These are phyloP conservation scores for Ceratorhiza oryzae-sativae DNA, from an alignment of 1,284 basidiomycete species.

Conservation along the genomic window DNA sequence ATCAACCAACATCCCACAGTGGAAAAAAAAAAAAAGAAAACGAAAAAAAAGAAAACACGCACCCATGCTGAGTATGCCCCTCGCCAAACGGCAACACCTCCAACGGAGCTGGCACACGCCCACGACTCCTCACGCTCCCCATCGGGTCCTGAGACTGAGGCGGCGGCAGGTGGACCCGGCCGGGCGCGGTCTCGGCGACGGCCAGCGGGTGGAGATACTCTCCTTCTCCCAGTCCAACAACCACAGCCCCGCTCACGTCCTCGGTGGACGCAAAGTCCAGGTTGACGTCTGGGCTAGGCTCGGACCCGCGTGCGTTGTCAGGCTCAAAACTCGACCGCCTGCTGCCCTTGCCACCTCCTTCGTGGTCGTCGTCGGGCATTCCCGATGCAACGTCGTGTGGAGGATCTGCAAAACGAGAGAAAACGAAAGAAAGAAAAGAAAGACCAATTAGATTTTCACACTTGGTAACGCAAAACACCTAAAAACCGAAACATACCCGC, in stretches of 20 bases:
- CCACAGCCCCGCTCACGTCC: background rate
- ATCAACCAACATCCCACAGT: constrained; percentile 11
- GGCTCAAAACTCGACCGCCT: background rate
- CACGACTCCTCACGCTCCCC: constrained; percentile 35
- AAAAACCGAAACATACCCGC: background rate
- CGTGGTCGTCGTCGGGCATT: background rate
- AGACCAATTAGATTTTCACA: too few relatives aligned
- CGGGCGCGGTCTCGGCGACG: constrained; percentile 24
- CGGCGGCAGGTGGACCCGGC: background rate
- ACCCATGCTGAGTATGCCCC: background rate
- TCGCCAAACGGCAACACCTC: constrained; percentile 37
- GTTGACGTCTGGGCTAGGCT: constrained; percentile 32
- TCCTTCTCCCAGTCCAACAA: background rate
- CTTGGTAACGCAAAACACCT: background rate
- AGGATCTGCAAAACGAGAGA: constrained; percentile 2
- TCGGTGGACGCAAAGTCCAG: constrained; percentile 26
- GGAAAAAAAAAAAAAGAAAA: constrained; percentile 17
- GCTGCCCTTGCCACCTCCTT: background rate
- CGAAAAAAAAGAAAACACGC: constrained; percentile 2
- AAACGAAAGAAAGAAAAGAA: background rate
- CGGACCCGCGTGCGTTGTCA: constrained; percentile 21
- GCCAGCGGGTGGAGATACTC: constrained; percentile 27
- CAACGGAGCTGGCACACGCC: constrained; percentile 31
- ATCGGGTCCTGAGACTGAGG: background rate
- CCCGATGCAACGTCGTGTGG: background rate